A percentile compares a stretch with the other conserved stretches of the same genome.
These are phyloP conservation scores for Physcomitrium patens DNA, from an alignment of 225 moss, liverwort and hornwort genomes.

Conservation along the genomic window DNA sequence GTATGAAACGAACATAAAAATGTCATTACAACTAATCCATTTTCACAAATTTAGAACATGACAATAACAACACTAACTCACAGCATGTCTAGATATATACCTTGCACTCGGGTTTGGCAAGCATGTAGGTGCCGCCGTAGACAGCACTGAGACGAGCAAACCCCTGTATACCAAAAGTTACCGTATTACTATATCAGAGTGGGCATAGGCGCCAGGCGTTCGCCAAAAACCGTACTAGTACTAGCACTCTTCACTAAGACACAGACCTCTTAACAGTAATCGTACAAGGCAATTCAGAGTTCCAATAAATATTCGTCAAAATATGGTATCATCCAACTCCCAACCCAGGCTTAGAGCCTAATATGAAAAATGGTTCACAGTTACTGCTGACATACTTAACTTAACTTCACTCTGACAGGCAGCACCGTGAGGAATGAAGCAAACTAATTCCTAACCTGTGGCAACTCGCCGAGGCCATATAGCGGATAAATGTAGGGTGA, in stretches of 20 bases:
- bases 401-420: background rate
- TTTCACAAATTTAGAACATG: background rate
- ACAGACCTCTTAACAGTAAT: background rate
- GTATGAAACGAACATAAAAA: background rate
- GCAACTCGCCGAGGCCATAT: slow-evolving; percentile 77
- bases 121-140: slow-evolving; percentile 80
- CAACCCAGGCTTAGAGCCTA: background rate
- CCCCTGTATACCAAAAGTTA: slow-evolving; percentile 40
- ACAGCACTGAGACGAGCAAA: slow-evolving; percentile 85
- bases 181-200: background rate
- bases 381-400: background rate
- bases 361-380: background rate
- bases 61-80: background rate
- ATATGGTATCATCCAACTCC: background rate
- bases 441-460: slow-evolving; percentile 47
- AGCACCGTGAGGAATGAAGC: background rate
- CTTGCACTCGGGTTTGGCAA: slow-evolving; percentile 79
- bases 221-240: background rate
- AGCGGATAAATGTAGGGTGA: slow-evolving; percentile 80
- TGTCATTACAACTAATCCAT: background rate
- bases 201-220: too few species aligned
- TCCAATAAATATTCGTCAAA: background rate
- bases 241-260: background rate
- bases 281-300: background rate
- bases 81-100: slow-evolving; percentile 27